Evolutionary conservation across 192 early-diverging fungal genomes (phyloP), one percentile per base, ranked within the genome.

Genomic region (Podila verticillata): DNA sequence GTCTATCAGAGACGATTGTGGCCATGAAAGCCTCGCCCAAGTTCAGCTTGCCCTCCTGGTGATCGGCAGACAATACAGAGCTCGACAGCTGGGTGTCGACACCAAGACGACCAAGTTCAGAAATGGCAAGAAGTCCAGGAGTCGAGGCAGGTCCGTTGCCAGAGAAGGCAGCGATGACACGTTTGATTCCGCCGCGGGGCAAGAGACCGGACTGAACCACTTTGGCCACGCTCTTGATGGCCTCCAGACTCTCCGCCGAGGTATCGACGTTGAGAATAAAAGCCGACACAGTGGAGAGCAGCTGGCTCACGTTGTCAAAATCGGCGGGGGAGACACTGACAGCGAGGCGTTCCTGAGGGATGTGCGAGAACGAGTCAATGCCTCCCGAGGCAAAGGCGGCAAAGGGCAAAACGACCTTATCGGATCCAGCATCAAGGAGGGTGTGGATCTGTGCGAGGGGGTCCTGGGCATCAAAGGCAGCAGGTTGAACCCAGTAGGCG

Each of bases 1-100:
- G 57, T 34, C 98, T 95, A 74, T 99, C 98, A 2, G 94, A 91
- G 7, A 78, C 88, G 19, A 86, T 67, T 17, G 77, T 72, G 30
- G 89, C 86, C 63, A 84, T 86, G 36, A 89, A 88, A n/a, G 87
- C 87, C 47, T 88, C 83, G 8, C 87, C 90, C 24, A 92, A 57
- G 61, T 90, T 88, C 39, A 91, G 48, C 26, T 72, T 79, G 13
- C 75, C 75, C 6, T 79, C 68, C 59, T 79, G 64, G 51, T 59
- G 48, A 35, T 75, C 78, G 12, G 78, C 81, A 5, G 87, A 83
- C 28, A 88, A 61, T 12, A 63, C 35, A 19, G 59, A 61, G 17
- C 47, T 72, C 28, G 70, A 61, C 48, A 88, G 49, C 26, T 82
- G 32, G 13, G 74, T 56, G 64, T 88, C 85, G 7, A 86, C 57